phyloP scores from a whole-genome alignment of 192 early-diverging fungal genomes.

The Phlyctochytrium arcticum region DNA sequence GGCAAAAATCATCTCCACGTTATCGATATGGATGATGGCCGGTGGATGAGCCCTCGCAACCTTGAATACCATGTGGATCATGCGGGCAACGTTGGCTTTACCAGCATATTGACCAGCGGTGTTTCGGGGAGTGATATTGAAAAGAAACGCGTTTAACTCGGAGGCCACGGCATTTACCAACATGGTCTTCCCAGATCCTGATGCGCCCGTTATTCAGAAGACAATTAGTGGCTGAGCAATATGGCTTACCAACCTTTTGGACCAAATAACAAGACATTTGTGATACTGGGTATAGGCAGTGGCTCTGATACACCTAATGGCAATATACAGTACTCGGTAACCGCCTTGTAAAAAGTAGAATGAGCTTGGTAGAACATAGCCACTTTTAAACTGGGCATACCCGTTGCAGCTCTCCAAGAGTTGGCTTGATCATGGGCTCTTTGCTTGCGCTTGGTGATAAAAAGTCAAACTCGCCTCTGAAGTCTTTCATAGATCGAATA shows the following conservation, averaged over 20 bases:
- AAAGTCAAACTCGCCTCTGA: conserved; percentile 46
- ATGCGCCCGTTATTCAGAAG: neutral
- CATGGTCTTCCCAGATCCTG: conserved; percentile 55
- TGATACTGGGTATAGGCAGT: conserved; percentile 33
- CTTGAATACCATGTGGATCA: conserved; percentile 68
- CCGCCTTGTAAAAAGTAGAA: conserved; percentile 11
- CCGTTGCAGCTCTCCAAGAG: conserved; percentile 45
- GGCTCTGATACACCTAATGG: conserved; percentile 41
- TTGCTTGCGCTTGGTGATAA: conserved; percentile 35
- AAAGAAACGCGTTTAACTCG: conserved; percentile 48
- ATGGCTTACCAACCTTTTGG: conserved; percentile 31
- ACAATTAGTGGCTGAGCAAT: neutral
- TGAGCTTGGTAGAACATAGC: neutral
- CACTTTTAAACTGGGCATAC: conserved; percentile 17
- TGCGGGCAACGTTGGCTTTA: conserved; percentile 46
- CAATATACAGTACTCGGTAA: conserved; percentile 54
- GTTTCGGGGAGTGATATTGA: conserved; percentile 55
- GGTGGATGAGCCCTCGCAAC: conserved; percentile 57
- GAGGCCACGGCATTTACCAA: conserved; percentile 54
- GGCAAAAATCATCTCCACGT: conserved; percentile 56
- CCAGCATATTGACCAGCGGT: conserved; percentile 57
- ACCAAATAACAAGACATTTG: conserved; percentile 46
- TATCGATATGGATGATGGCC: conserved; percentile 55
- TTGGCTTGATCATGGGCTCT: conserved; percentile 38
- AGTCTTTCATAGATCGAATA: conserved; percentile 20